A percentile compares a stretch with the other conserved stretches of the same genome.
These are phyloP conservation scores for Termitomyces eurrhizus DNA, from an alignment of 768 basidiomycete genomes.

Conservation along the genomic window DNA sequence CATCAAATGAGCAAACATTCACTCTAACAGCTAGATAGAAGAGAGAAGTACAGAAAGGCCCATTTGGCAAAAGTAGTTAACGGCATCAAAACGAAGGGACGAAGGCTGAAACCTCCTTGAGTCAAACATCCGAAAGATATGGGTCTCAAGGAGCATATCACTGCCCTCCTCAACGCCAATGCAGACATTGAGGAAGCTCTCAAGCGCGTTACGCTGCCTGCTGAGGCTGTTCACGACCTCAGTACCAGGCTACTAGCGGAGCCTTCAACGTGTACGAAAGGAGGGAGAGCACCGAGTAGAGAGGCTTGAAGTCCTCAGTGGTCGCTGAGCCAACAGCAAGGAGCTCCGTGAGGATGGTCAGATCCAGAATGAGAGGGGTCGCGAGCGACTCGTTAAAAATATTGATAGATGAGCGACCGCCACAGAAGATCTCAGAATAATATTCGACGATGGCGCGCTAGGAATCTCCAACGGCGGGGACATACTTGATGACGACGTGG, in stretches of 20 bases:
- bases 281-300: conserved; percentile 90
- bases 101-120: too few species aligned
- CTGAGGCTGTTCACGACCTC: conserved; percentile 94
- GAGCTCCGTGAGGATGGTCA: conserved; percentile 84
- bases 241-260: conserved; percentile 90
- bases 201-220: conserved; percentile 93
- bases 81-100: too few species aligned
- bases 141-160: conserved; percentile 83
- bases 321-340: conserved; percentile 21
- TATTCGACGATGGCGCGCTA: conserved; percentile 99
- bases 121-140: conserved; percentile 42
- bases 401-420: conserved; percentile 90
- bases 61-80: too few species aligned
- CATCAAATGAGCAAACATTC: too few species aligned
- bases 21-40: too few species aligned
- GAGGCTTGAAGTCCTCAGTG: conserved; percentile 66
- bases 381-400: conserved; percentile 98
- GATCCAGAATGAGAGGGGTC: conserved; percentile 92
- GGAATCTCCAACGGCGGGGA: conserved; percentile 94
- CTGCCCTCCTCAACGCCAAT: conserved; percentile 79
- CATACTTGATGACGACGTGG: conserved; percentile 97
- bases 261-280: conserved; percentile 98
- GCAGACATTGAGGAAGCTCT: conserved; percentile 92
- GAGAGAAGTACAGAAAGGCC: too few species aligned
- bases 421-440: conserved; percentile 97